Evolutionary conservation across 495 filamentous ascomycete genomes (phyloP), one percentile per base, ranked within the genome.

Genomic region (Talaromyces liani): DNA sequence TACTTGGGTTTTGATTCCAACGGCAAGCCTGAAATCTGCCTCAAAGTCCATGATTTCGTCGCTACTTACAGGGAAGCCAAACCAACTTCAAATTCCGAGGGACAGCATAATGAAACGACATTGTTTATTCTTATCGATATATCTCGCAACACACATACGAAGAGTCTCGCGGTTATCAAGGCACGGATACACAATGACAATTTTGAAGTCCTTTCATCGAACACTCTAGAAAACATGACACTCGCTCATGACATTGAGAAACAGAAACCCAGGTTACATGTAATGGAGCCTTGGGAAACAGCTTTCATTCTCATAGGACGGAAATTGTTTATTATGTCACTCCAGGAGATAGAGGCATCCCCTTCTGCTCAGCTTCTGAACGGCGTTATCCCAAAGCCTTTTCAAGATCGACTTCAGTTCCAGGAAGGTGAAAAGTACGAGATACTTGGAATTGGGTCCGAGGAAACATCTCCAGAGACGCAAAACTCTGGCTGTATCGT

Each of bases 381-480:
- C n/a, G 45, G 60, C 25, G 72, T 80, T 14, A 69, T 86, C 53
- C 80, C 82, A 1, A 72, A 82, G 12, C 76, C 82, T 7, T 96
- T 92, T 64, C 91, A 98, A 70, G 95, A 98, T 71, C 85, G 88
- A 2, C 81, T 98, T 27, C 87, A 91, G 66, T 85, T 98, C 55
- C 85, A 87, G n/a, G 79, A 86, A 59, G 88, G 90, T 49, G 80
- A 69, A 45, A 70, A 72, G 10, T 80, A 78, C 59, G 74, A 79
- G 59, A 70, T 84, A 20, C 64, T 81, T 41, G 84, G 80, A 6
- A 73, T 69, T 62, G 77, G 72, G 25, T 66, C 72, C 34, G 82
- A 88, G 61, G 67, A 72, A 27, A 60, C 67, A 24, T 64, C 53
- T 27, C 63, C 68, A n/a, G 70, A 76, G 36, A 64, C 70, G 14